Base-by-base conservation (phyloP, 2,329 filamentous ascomycete species). In the Ascocoryne sarcoides region DNA sequence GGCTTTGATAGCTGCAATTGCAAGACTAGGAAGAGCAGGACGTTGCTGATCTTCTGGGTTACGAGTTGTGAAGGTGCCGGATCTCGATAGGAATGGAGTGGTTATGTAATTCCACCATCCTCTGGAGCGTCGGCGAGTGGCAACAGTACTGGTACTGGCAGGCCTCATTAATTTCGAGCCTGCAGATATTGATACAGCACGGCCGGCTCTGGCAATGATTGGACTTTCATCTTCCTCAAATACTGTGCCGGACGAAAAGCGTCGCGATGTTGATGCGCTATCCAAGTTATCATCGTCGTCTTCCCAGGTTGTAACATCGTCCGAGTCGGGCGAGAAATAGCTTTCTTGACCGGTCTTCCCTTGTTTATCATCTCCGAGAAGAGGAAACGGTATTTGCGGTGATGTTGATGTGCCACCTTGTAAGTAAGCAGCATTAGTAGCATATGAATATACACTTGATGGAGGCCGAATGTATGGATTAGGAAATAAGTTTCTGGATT, bases 61-160 rank as follows among this genome's bases (percentile, higher is more conserved):
- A 33, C 35, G 33, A 18, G 44, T 53, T 5, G 54, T 51, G 16
- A 62, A 51, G 1, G 57, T 61, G 32, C 59, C 61, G 10, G 58
- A 57, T 33, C 55, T 48, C 16, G 57, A 55, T n/a, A 61, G 38
- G 53, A 87, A 87, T 0, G 83, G 83, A 1, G 82, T 84, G 5
- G 74, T 79, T 40, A 88, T 76, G 49, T 84, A 71, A 52, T 85
- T 84, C 83, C 83, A 88, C 82, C 83, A 88, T 15, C 83, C 83
- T 44, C 71, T 69, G 18, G 79, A 81, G 40, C 69, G 70, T 9
- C 74, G 71, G 31, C 67, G 42, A 30, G 52, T 55, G 15, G 47
- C 50, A 39, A 53, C 37, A 32, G 55, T 58, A 37, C 49, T 56
- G 5, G 54, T 42, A 33, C 55, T 59, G 33, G 47, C 45, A 44